Conservation (phyloP, 441 rosid genomes). For the Euphorbia corollata region DNA sequence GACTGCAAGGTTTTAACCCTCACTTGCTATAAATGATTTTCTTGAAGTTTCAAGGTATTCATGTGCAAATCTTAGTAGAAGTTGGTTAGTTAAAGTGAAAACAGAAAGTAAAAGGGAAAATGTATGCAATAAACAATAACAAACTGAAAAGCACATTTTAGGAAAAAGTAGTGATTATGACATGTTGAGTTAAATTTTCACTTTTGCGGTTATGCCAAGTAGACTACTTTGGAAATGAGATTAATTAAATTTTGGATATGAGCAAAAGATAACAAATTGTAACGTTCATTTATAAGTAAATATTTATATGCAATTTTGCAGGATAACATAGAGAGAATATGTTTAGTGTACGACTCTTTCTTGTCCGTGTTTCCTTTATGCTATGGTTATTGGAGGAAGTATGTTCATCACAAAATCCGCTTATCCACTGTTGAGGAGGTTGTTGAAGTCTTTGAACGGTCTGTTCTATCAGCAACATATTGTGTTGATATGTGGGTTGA, state of each 20-base stretch:
- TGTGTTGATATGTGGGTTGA: constrained; percentile 72
- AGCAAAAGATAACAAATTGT: neutral
- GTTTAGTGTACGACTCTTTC: constrained; percentile 68
- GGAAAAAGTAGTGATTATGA: neutral
- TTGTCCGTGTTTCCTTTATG: constrained; percentile 75
- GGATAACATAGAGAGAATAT: constrained; percentile 55
- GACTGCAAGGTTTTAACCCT: neutral
- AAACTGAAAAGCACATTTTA: neutral
- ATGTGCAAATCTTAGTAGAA: neutral
- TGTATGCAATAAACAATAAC: neutral
- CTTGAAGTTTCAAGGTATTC: constrained; percentile 1
- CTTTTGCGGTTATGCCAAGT: neutral
- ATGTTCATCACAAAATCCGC: constrained; percentile 50
- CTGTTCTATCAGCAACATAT: constrained; percentile 62
- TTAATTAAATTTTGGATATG: neutral
- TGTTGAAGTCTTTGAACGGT: constrained; percentile 67
- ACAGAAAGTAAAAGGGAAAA: neutral
- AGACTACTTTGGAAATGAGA: neutral
- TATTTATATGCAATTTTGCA: constrained; percentile 23
- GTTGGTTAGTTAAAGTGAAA: neutral
- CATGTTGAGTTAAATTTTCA: neutral
- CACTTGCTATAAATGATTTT: neutral
- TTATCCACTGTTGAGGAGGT: constrained; percentile 50
- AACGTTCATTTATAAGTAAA: neutral
- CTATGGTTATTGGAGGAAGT: constrained; percentile 82